These are phyloP conservation scores for Metschnikowia proteae DNA, from an alignment of 805 yeast species.

Conservation along the genomic window DNA sequence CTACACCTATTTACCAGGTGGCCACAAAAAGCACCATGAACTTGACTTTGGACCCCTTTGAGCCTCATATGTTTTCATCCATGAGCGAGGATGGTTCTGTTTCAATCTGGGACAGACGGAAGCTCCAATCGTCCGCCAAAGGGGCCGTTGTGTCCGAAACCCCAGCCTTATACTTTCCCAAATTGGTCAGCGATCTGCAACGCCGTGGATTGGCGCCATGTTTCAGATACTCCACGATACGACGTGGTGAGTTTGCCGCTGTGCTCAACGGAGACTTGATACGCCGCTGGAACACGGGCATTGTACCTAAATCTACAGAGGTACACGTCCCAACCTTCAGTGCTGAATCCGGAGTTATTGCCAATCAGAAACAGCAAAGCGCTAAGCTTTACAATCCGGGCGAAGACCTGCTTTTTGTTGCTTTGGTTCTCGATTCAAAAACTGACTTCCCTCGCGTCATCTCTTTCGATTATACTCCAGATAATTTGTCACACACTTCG, in stretches of 20 bases:
- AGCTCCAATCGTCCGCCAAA: conserved; percentile 30
- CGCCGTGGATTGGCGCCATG: conserved; percentile 61
- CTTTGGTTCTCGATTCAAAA: conserved; percentile 68
- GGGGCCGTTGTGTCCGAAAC: conserved; percentile 39
- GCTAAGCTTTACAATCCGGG: conserved; percentile 35
- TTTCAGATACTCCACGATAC: conserved; percentile 61
- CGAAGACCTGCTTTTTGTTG: conserved; percentile 64
- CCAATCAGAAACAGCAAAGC: conserved; percentile 34
- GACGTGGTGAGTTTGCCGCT: conserved; percentile 72
- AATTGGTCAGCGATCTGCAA: conserved; percentile 54
- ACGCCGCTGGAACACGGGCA: conserved; percentile 76
- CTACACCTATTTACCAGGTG: conserved; percentile 61
- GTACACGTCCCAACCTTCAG: conserved; percentile 12
- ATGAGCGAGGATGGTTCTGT: conserved; percentile 81
- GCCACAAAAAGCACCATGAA: conserved; percentile 72
- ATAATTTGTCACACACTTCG: conserved; percentile 43
- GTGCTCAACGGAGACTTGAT: conserved; percentile 73
- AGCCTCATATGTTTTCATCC: conserved; percentile 64
- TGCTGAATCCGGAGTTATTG: conserved; percentile 6
- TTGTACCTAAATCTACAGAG: conserved; percentile 35
- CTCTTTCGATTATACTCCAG: conserved; percentile 79
- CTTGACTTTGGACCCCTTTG: conserved; percentile 65
- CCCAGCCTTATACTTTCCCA: conserved; percentile 58
- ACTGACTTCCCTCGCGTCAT: conserved; percentile 79
- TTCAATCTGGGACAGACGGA: conserved; percentile 78